Conservation (phyloP, 352 stramenopile genomes). For the Aphanomyces invadans region DNA sequence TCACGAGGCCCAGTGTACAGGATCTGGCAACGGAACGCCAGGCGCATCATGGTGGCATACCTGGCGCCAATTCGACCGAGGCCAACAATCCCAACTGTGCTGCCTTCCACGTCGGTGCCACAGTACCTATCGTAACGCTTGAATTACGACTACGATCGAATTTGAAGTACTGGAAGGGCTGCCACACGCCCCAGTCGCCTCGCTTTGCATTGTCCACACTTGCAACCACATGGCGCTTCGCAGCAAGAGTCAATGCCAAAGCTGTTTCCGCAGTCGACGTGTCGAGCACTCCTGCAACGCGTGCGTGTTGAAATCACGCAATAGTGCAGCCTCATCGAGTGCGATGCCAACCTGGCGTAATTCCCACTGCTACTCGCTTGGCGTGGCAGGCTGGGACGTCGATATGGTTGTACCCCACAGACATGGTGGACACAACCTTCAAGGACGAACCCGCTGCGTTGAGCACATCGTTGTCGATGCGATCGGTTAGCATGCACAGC, state of each 20-base stretch:
- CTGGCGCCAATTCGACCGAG: constrained; percentile 78
- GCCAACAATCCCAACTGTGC: constrained; percentile 70
- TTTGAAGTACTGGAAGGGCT: constrained; percentile 61
- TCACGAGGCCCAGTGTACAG: constrained; percentile 65
- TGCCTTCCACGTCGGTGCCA: constrained; percentile 62
- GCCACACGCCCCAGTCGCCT: constrained; percentile 69
- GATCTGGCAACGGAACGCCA: constrained; percentile 75
- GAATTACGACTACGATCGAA: too few species aligned
- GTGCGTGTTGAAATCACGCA: too few species aligned
- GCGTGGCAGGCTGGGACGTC: constrained; percentile 66
- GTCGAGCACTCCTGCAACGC: constrained; percentile 49
- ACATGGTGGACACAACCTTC: constrained; percentile 80
- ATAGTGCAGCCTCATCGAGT: too few species aligned
- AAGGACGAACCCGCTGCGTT: constrained; percentile 45
- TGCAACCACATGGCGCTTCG: constrained; percentile 51
- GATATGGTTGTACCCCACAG: constrained; percentile 87
- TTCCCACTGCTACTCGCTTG: constrained; percentile 61
- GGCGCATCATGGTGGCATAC: constrained; percentile 69
- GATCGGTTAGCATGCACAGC: constrained; percentile 63
- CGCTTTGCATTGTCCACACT: constrained; percentile 63
- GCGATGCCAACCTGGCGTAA: constrained; percentile 73
- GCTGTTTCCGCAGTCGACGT: constrained; percentile 72
- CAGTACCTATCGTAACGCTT: too few species aligned
- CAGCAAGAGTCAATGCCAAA: constrained; percentile 58
- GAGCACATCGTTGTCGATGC: constrained; percentile 59